These are phyloP conservation scores for Echeveria elegans DNA, from an alignment of 164 flowering plant species.

Conservation along the genomic window DNA sequence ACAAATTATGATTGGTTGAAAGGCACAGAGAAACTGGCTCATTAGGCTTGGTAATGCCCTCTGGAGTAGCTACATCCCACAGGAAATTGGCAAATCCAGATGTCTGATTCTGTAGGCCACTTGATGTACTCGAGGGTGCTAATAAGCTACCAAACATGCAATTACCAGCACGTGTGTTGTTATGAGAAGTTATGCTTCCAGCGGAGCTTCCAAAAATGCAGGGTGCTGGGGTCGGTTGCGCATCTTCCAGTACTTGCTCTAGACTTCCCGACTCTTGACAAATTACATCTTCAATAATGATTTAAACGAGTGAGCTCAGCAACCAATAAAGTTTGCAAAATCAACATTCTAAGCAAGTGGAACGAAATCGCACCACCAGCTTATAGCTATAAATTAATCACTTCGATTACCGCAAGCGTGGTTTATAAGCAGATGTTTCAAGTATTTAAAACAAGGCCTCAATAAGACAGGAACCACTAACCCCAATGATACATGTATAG, in stretches of 20 bases:
- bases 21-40: slow-evolving; percentile 67
- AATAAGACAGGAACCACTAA: background rate
- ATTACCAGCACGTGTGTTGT: slow-evolving; percentile 30
- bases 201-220: slow-evolving; percentile 34
- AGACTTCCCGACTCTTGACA: slow-evolving; percentile 30
- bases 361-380: background rate
- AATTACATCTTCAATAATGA: slow-evolving; percentile 11
- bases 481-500: background rate
- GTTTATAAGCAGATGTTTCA: background rate
- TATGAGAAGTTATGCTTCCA: slow-evolving; percentile 28
- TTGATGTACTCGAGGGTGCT: slow-evolving; percentile 45
- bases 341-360: background rate
- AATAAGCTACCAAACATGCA: slow-evolving; percentile 54
- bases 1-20: slow-evolving; percentile 45
- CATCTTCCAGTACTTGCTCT: slow-evolving; percentile 23
- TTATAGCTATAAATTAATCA: background rate
- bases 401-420: background rate
- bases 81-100: slow-evolving; percentile 37
- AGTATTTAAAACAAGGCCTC: background rate
- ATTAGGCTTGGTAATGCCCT: slow-evolving; percentile 18
- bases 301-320: background rate
- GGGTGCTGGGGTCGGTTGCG: slow-evolving; percentile 8
- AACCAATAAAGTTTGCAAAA: background rate
- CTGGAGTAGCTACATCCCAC: slow-evolving; percentile 29
- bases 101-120: slow-evolving; percentile 33